Base-by-base conservation (phyloP, 2,329 filamentous ascomycete genomes). In the Claviceps spartinae region DNA sequence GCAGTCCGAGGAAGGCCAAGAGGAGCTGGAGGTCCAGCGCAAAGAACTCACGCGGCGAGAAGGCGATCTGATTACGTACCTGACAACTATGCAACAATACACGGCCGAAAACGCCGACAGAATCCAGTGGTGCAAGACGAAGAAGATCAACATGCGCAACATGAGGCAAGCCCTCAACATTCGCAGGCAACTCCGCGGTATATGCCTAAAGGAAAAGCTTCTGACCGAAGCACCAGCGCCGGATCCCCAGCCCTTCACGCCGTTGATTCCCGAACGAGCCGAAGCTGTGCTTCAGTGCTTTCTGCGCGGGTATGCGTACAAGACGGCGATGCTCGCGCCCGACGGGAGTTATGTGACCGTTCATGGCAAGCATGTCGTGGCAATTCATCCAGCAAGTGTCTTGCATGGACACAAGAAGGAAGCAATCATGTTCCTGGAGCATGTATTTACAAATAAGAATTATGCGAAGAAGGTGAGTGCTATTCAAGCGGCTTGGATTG, bases 351-450 rank as follows among this genome's bases (percentile, higher is more conserved):
- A 82, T 53, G 71, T 77, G 6, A 83, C 80, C 0, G 69, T 75
- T 0, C 71, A 76, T 34, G 80, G 78, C 20, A 81, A 80, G 59
- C 78, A 83, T 49, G 67, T 73, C 2, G 78, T 85, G 9, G 72
- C 76, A 0, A 76, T 84, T 18, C 81, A 85, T 58, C 81, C 81
- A 0, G 73, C 78, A 0, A 84, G 81, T 56, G 77, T 81, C 0
- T 58, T 84, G 47, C 78, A 82, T 56, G 79, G 81, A 0, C 72
- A 76, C 59, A 83, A 82, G 65, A 75, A 73, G 60, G 80, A 83
- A 64, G 80, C 79, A 4, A 82, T 85, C 61, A 81, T 85, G 79
- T 85, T 83, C 55, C 62, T 84, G 9, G 81, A 85, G 56, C 77
- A 84, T 56, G 79, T 84, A 0, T 84, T 77, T 58, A 85, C 81